Evolutionary conservation across 2,329 filamentous ascomycete species (phyloP).

Genomic region (Ophiostoma montium): DNA sequence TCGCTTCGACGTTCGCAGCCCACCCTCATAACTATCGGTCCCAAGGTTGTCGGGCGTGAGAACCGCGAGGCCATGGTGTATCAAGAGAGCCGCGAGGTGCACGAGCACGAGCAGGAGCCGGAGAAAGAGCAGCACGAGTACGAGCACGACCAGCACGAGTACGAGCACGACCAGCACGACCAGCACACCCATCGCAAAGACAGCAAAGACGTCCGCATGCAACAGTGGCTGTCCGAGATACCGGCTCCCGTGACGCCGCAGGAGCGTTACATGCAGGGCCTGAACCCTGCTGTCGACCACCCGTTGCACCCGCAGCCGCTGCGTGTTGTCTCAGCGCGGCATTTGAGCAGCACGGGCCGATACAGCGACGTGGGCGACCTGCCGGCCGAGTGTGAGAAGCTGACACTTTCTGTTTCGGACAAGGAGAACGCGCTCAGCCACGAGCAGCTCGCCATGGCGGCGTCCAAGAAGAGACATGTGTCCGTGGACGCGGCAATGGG

Average conservation of each 20-base stretch:
- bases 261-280: constrained; percentile 13
- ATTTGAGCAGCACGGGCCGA: not conserved
- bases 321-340: not conserved
- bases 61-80: not conserved
- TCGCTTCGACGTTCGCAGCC: not conserved
- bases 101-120: no score
- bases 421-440: constrained; percentile 5
- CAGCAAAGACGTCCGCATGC: constrained; percentile 10
- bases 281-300: constrained; percentile 10
- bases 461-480: constrained; percentile 9
- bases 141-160: no score
- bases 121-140: no score
- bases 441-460: not conserved
- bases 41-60: not conserved
- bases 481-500: constrained; percentile 1
- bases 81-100: not conserved
- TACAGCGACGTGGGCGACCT: not conserved
- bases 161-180: no score
- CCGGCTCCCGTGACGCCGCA: constrained; percentile 11
- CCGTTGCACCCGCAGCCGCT: constrained; percentile 14
- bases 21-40: constrained; percentile 1
- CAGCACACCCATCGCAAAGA: not conserved
- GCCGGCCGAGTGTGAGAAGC: constrained; percentile 3
- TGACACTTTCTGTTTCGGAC: constrained; percentile 2
- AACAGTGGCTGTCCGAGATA: constrained; percentile 13